Base-by-base conservation (phyloP, 1,284 basidiomycete species). In the Tilletia horrida region DNA sequence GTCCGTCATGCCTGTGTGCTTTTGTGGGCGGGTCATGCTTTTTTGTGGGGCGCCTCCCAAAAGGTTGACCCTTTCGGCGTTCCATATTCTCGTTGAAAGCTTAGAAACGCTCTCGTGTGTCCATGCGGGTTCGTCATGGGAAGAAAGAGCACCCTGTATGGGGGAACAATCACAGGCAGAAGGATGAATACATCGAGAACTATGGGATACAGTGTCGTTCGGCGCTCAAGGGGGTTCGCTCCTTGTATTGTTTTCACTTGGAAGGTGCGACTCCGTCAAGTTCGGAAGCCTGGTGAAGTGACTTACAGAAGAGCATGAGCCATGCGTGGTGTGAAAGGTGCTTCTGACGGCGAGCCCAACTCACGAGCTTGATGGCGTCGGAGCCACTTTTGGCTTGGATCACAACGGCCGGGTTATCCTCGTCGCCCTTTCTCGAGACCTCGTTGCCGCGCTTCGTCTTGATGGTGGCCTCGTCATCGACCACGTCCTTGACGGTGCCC, bases 331-430 rank as follows among this genome's bases (percentile, higher is more conserved):
- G 21, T 3, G 23, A 3, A 21, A 13, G n/a, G 13, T 52, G 1
- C 13, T 14, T 29, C 31, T 35, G 21, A 11, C 25, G 23, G 48
- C 23, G 44, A n/a, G n/a, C 14, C 21, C n/a, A 14, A 72, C 74
- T 69, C 66, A 76, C 76, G 21, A 67, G 74, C 67, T 77, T 77
- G 29, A 75, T 70, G 23, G 74, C 76, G 31, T 71, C 69, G 66
- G 69, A 73, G 1, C 69, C 74, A 21, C 65, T 70, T 2, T 40
- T 25, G 0, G 76, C 71, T 42, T 77, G 62, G 65, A 76, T 68
- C 31, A 73, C 63, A 25, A 77, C 70, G 4, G 72, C 73, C 1
- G 76, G 75, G 42, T 77, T 66, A 3, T 73, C 68, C 47, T 69
- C 66, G 44, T 64, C 62, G 21, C 75, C 76, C 13, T 75, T 67